These are phyloP conservation scores for Ramalina intermedia DNA, from an alignment of 495 filamentous ascomycete genomes.

Conservation along the genomic window DNA sequence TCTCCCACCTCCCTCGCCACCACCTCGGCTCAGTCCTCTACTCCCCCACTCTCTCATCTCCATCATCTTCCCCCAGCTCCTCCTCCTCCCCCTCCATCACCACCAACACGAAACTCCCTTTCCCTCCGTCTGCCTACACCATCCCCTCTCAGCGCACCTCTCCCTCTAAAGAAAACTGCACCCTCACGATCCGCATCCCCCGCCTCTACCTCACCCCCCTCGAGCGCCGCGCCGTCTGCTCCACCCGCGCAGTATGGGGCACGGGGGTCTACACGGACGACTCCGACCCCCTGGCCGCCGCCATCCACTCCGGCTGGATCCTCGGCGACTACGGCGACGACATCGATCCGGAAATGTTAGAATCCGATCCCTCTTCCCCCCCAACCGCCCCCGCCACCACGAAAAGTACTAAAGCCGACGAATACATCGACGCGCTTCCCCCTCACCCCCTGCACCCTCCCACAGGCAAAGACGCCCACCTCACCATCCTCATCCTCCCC, in stretches of 20 bases:
- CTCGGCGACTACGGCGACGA: slow-evolving; percentile 74
- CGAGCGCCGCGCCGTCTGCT: slow-evolving; percentile 68
- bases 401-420: neutral
- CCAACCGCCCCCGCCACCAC: neutral
- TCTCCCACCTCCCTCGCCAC: slow-evolving; percentile 54
- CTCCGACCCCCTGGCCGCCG: slow-evolving; percentile 81
- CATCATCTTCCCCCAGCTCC: neutral
- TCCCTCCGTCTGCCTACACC: slow-evolving; percentile 51
- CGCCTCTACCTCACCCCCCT: slow-evolving; percentile 53
- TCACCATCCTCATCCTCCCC: slow-evolving; percentile 73
- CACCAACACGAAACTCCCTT: slow-evolving; percentile 26
- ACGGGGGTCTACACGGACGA: slow-evolving; percentile 93
- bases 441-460: slow-evolving; percentile 27
- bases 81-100: slow-evolving; percentile 6
- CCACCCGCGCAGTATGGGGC: slow-evolving; percentile 70
- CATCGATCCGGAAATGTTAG: slow-evolving; percentile 53
- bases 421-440: slow-evolving; percentile 13
- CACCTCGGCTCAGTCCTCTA: slow-evolving; percentile 66
- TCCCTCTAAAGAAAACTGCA: slow-evolving; percentile 71
- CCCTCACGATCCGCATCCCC: slow-evolving; percentile 73
- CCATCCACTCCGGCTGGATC: slow-evolving; percentile 87
- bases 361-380: slow-evolving; percentile 23
- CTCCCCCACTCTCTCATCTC: slow-evolving; percentile 26
- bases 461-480: slow-evolving; percentile 58
- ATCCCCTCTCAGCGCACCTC: slow-evolving; percentile 50